Base-by-base conservation (phyloP, 2,329 filamentous ascomycete genomes). In the Xylariomycetidae sp. region DNA sequence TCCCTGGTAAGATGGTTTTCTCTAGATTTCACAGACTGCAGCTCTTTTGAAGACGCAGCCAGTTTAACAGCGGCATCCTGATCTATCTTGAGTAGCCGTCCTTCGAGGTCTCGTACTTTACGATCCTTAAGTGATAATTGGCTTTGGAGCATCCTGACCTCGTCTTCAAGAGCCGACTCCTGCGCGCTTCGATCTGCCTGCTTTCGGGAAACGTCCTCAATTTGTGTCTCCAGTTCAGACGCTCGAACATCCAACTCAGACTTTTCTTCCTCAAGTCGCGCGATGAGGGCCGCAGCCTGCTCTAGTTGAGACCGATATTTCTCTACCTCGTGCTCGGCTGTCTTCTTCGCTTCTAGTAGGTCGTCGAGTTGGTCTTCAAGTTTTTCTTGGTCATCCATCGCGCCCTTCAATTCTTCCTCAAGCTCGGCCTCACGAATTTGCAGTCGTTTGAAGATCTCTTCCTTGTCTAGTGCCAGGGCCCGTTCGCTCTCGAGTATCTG, bases 401-500 rank as follows among this genome's bases (percentile, higher is more conserved):
- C 90, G 25, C 86, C 90, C 23, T 88, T 77, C 17, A 99, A 74
- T 64, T 97, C 96, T 53, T 98, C 94, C 33, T 83, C 86, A 4
- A 99, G 74, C 56, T 98, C 90, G 9, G 80, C 74, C 61, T 98
- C 92, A n/a, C 92, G 84, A 33, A 82, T 68, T 55, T 96, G 92
- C 15, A 98, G 70, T n/a, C 94, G 80, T 56, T 90, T 94, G 70
- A 97, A 98, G 40, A 99, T 98, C 53, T 98, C 92, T 56, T 99
- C 94, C 58, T 98, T 98, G 62, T 99, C 92, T 5, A 98, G 68
- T 1, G 92, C 92, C 26, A 98, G 71, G n/a, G 90, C 87, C 31
- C 92, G 80, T 61, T 98, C 94, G 46, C 89, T 95, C 59, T 98
- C 94, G 2, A 99, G 72, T 0, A 87, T 94, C 50, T 97, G 88